Base-by-base conservation (phyloP, 2,329 filamentous ascomycete genomes). In the Boeremia exigua region DNA sequence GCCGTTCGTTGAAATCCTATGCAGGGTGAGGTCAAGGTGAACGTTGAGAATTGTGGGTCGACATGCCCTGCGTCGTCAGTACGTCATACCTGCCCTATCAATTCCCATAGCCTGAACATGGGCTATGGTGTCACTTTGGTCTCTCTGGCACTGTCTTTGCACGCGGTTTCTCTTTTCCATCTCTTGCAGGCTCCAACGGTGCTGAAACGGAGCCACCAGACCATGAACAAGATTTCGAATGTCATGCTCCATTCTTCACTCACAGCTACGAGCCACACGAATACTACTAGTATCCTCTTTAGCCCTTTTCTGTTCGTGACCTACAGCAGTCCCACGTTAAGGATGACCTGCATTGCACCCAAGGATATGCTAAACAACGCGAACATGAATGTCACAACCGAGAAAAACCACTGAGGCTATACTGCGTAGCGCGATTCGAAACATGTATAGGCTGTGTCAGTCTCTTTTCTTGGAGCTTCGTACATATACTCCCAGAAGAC, bases 331-430 rank as follows among this genome's bases (percentile, higher is more conserved):
- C 40, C 54, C 6, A 53, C 64, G 11, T 28, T 59, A 11, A 65
- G 29, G 37, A 66, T 63, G 37, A 68, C 62, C 25, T 67, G 64
- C 64, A 67, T 67, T 1, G 62, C 62, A 33, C 56, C 66, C 44
- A 67, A 45, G 7, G 62, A 43, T 5, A 67, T 56, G 34, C 62
- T 64, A 2, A 67, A 58, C 10, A 61, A 14, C 11, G 64, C 62
- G 38, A 66, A 66, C n/a, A 61, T 56, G 38, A 67, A 65, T 11
- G 65, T 32, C 0, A 67, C 39, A 1, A 59, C 58, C 2, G 61
- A 59, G 27, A 67, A 66, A 38, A 63, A 63, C 25, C 61, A 56
- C 28, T 59, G 50, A 39, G 65, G 63, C 46, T 63, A 66, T 1
- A 53, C 37, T 4, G 45, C 45, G 32, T 64, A 63, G 6, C 61